Percentiles rank a stretch among this genome's conserved stretches.
Evolutionary conservation across 257 asterid genomes (phyloP).

Genomic region (Lavandula angustifolia): DNA sequence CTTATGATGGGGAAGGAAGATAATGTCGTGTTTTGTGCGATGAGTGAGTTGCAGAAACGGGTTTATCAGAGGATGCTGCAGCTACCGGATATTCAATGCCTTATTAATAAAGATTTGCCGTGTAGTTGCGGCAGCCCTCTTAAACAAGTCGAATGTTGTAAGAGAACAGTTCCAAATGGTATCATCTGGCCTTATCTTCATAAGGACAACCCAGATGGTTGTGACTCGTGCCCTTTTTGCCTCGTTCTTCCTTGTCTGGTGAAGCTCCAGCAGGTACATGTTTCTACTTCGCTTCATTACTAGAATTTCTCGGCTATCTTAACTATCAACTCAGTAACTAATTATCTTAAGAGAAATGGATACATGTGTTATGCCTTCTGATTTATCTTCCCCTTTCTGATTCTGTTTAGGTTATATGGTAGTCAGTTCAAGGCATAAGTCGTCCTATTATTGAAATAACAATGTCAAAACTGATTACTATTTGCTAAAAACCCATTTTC

Average conservation of each 20-base stretch:
- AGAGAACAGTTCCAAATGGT: slow-evolving; percentile 75
- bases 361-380: slow-evolving; percentile 9
- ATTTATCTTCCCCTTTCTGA: not conserved
- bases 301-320: slow-evolving; percentile 24
- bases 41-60: slow-evolving; percentile 89
- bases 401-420: not conserved
- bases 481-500: slow-evolving; percentile 7
- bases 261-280: slow-evolving; percentile 87
- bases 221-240: slow-evolving; percentile 96
- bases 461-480: not conserved
- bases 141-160: slow-evolving; percentile 86
- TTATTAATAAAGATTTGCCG: slow-evolving; percentile 81
- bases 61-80: slow-evolving; percentile 74
- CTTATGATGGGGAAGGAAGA: slow-evolving; percentile 99
- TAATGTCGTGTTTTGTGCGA: slow-evolving; percentile 87
- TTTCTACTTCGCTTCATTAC: slow-evolving; percentile 17
- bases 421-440: slow-evolving; percentile 18
- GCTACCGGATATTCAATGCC: slow-evolving; percentile 88
- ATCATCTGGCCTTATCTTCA: slow-evolving; percentile 91
- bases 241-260: slow-evolving; percentile 93
- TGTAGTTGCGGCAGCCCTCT: slow-evolving; percentile 97
- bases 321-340: not conserved
- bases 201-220: slow-evolving; percentile 81
- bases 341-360: slow-evolving; percentile 6
- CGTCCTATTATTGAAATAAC: slow-evolving; percentile 5